These are phyloP conservation scores for Metschnikowia henanensis DNA, from an alignment of 805 yeast genomes.

Conservation along the genomic window DNA sequence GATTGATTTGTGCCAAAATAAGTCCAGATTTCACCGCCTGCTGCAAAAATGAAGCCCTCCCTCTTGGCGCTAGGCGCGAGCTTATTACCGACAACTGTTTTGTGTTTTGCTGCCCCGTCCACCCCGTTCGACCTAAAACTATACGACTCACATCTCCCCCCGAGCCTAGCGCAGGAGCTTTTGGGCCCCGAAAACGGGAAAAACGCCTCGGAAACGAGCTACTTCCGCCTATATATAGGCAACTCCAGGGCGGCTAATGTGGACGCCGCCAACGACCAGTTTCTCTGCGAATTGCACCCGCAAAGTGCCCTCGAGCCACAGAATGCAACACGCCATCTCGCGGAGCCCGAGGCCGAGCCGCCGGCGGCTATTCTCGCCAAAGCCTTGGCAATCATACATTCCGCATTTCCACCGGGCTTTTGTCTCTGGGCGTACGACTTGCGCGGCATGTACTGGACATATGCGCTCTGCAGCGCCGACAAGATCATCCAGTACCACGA, in stretches of 20 bases:
- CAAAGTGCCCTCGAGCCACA: background rate
- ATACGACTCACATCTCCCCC: slow-evolving; percentile 12
- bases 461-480: slow-evolving; percentile 49
- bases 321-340: too few relatives aligned
- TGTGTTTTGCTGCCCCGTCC: too few relatives aligned
- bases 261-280: slow-evolving; percentile 5
- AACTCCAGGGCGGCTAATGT: background rate
- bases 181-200: background rate
- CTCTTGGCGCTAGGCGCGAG: background rate
- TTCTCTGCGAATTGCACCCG: slow-evolving; percentile 15
- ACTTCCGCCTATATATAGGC: slow-evolving; percentile 5
- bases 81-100: too few relatives aligned
- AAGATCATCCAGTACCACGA: slow-evolving; percentile 51
- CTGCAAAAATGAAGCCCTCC: background rate
- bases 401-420: slow-evolving; percentile 5
- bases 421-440: slow-evolving; percentile 20
- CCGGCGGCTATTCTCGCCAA: slow-evolving; percentile 11
- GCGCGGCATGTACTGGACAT: slow-evolving; percentile 53
- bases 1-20: too few relatives aligned
- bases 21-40: too few relatives aligned
- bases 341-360: slow-evolving; percentile 3
- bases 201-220: slow-evolving; percentile 1
- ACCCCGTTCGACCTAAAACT: slow-evolving; percentile 11
- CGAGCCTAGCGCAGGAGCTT: slow-evolving; percentile 11
- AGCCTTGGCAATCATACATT: slow-evolving; percentile 14